Percentiles rank a stretch among this genome's conserved stretches.
These are phyloP conservation scores for Aspergillus viridinutans DNA, from an alignment of 2,329 filamentous ascomycete species.

Conservation along the genomic window DNA sequence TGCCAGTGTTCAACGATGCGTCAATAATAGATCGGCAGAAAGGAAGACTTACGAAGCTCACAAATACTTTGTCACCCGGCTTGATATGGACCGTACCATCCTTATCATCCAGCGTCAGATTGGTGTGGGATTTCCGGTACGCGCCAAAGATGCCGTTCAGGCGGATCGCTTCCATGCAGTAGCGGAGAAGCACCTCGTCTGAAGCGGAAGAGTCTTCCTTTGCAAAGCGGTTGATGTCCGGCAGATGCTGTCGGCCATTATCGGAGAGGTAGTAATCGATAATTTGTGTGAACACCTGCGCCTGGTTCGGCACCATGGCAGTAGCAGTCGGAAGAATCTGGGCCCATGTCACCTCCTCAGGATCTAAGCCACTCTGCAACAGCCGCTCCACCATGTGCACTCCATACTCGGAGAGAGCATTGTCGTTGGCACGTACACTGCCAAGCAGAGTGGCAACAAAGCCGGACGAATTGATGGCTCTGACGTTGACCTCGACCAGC, in stretches of 20 bases:
- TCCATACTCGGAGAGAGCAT: conserved; percentile 60
- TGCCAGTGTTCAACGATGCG: neutral
- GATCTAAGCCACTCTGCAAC: conserved; percentile 58
- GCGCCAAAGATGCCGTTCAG: conserved; percentile 61
- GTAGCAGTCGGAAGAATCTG: conserved; percentile 65
- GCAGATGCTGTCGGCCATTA: conserved; percentile 52
- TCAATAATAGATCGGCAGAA: neutral
- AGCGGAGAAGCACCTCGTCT: conserved; percentile 63
- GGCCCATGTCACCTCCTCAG: conserved; percentile 65
- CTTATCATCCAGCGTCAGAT: conserved; percentile 52
- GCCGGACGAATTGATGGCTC: conserved; percentile 52
- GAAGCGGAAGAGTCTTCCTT: conserved; percentile 52
- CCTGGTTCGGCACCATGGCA: conserved; percentile 67
- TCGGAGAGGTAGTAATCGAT: conserved; percentile 68
- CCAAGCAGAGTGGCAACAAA: conserved; percentile 52
- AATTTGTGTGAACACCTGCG: conserved; percentile 67
- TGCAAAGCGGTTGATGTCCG: conserved; percentile 59
- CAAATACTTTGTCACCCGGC: conserved; percentile 59
- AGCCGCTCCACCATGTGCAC: conserved; percentile 62
- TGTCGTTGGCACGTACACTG: conserved; percentile 48
- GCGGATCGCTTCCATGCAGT: conserved; percentile 68
- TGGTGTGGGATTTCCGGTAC: conserved; percentile 52
- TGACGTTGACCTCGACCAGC: conserved; percentile 62
- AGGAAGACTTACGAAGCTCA: conserved; percentile 52
- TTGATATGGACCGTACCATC: conserved; percentile 48